Percentiles rank a stretch among this genome's conserved stretches.
phyloP scores from a whole-genome alignment of 306 rosid genomes.

The Vachellia pachyceras region DNA sequence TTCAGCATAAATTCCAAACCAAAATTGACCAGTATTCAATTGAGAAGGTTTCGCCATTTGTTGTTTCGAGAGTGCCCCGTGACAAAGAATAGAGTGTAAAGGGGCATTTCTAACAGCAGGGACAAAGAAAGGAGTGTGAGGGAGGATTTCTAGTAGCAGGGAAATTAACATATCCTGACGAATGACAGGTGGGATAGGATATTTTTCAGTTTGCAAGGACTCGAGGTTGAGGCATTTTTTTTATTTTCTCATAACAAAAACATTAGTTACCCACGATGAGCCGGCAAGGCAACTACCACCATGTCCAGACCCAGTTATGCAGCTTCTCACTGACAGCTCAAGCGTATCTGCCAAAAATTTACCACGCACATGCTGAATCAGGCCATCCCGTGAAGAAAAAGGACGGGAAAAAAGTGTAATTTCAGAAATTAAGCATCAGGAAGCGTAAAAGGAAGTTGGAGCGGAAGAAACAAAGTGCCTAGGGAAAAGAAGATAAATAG shows the following conservation, averaged over 20 bases:
- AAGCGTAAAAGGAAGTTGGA: background rate
- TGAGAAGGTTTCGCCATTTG: background rate
- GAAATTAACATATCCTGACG: background rate
- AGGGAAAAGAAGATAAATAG: background rate
- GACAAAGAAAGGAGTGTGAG: background rate
- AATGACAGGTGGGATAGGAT: background rate
- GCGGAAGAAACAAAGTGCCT: constrained; percentile 33
- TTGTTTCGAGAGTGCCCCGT: background rate
- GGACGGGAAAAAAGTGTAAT: background rate
- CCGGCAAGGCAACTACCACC: background rate
- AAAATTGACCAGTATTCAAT: constrained; percentile 18
- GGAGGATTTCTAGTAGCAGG: too few relatives aligned
- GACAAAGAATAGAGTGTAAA: background rate
- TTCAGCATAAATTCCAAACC: background rate
- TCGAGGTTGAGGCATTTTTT: background rate
- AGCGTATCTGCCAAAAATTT: constrained; percentile 25
- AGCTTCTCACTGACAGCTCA: constrained; percentile 14
- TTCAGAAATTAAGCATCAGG: background rate
- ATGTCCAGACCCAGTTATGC: background rate
- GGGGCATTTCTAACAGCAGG: background rate
- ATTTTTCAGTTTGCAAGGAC: background rate
- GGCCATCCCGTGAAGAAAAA: background rate
- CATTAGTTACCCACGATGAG: background rate
- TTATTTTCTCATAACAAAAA: background rate
- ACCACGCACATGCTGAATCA: constrained; percentile 10